Evolutionary conservation across 2,329 filamentous ascomycete species (phyloP), one percentile per base, ranked within the genome.

Genomic region (Pseudopyricularia cyperi): DNA sequence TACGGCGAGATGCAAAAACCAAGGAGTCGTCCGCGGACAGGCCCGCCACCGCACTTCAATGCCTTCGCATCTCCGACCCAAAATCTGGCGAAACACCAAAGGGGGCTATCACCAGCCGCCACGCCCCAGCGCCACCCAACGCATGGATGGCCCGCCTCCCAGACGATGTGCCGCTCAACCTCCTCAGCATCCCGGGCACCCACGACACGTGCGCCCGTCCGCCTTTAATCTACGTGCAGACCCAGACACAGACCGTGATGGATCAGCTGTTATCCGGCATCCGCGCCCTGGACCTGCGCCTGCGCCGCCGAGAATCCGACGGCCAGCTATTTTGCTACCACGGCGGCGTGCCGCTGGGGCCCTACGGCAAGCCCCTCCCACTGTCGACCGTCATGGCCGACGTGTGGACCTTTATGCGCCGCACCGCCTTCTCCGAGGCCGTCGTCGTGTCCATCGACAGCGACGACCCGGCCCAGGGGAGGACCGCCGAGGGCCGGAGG

Each of bases 211-310:
- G 73, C 57, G 63, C 63, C 37, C 55, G 62, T 47, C 61, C 59
- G 53, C 59, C 57, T 46, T 59, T 64, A 9, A 83, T 83, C 0
- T 86, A 82, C 8, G 84, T 87, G n/a, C 76, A 83, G 39, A 87
- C 84, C 57, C 84, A 88, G 65, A 76, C 80, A 35, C 77, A 84
- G 17, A 72, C 74, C 30, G 73, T 83, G 0, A 65, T 67, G 46
- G 75, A 79, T 54, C 84, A 88, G 62, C 72, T 88, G n/a, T 70
- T 76, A 19, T 81, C 87, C 56, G 85, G 85, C 2, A 76, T 87
- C 44, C 80, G 84, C 34, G 87, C 87, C 69, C 77, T 88, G 56
- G 84, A 88, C 60, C 69, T 77, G 59, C 65, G 75, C 51, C 67
- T 71, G 53, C 64, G 73, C 48, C 64, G 71, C 47, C 56, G 63